Conservation (phyloP, 129 eudicot species). For the Deinandra increscens region DNA sequence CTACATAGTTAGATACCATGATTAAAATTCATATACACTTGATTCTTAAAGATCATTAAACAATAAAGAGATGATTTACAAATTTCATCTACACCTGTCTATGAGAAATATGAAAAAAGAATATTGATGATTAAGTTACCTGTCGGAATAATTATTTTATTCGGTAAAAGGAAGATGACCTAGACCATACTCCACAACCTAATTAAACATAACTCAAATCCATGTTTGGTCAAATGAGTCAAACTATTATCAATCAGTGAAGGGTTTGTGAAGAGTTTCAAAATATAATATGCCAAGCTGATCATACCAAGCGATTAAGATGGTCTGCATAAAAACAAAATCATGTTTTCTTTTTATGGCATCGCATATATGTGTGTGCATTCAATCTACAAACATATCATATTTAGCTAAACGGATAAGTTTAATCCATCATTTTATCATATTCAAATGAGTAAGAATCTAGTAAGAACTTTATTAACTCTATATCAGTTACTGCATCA, state of each 20-base stretch:
- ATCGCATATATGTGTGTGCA: slow-evolving; percentile 86
- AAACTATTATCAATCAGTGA: not conserved
- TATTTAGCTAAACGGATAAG: no score
- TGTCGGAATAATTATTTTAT: slow-evolving; percentile 69
- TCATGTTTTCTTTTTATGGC: slow-evolving; percentile 72
- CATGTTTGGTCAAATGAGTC: not conserved
- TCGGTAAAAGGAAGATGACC: slow-evolving; percentile 90
- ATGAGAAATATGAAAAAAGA: not conserved
- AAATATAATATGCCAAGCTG: not conserved
- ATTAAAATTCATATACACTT: no score
- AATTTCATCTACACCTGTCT: not conserved
- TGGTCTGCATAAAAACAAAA: slow-evolving; percentile 84
- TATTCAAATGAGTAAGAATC: no score
- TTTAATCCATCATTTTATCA: no score
- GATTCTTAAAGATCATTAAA: no score
- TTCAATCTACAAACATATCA: no score
- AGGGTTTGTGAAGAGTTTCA: not conserved
- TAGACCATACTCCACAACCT: slow-evolving; percentile 92
- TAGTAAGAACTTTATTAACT: no score
- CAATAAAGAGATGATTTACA: not conserved
- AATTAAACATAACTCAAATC: slow-evolving; percentile 13
- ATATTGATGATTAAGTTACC: slow-evolving; percentile 37
- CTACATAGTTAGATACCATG: no score
- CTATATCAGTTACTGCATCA: no score
- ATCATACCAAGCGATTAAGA: slow-evolving; percentile 77